phyloP scores from a whole-genome alignment of 2,329 filamentous ascomycete genomes.

The Colletotrichum sp. region DNA sequence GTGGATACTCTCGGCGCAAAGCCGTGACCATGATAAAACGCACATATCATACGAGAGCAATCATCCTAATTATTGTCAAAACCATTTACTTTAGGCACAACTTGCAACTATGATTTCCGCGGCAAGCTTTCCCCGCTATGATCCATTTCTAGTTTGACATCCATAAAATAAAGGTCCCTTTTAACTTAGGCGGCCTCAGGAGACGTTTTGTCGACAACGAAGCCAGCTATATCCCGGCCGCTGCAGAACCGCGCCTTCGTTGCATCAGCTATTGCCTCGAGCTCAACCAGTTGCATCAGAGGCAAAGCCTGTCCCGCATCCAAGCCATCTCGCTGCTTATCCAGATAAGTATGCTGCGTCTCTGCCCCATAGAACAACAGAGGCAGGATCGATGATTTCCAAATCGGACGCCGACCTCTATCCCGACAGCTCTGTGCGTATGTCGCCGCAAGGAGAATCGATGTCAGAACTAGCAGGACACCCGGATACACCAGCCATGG shows the following conservation, averaged over 20 bases:
- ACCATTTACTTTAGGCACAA: neutral
- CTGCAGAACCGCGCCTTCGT: neutral
- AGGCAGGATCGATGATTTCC: neutral
- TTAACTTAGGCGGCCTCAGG: neutral
- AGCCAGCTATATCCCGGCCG: neutral
- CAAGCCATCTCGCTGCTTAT: neutral
- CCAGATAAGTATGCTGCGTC: accelerated
- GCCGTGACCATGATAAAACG: too few species aligned
- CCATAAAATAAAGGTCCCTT: accelerated
- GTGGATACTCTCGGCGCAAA: too few species aligned
- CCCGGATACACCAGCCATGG: neutral
- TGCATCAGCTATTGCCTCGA: neutral
- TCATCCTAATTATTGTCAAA: too few species aligned
- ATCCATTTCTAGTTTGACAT: neutral
- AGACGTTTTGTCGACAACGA: neutral
- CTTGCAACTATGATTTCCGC: neutral
- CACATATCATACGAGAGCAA: accelerated
- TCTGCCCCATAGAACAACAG: neutral
- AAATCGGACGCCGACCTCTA: neutral
- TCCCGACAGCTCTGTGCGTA: neutral
- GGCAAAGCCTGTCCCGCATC: neutral
- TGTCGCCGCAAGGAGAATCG: neutral
- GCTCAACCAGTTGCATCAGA: neutral
- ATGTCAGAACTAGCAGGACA: neutral
- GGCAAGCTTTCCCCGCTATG: neutral